Evolutionary conservation across 2,329 filamentous ascomycete species (phyloP).

Genomic region (Alternaria burnsii): DNA sequence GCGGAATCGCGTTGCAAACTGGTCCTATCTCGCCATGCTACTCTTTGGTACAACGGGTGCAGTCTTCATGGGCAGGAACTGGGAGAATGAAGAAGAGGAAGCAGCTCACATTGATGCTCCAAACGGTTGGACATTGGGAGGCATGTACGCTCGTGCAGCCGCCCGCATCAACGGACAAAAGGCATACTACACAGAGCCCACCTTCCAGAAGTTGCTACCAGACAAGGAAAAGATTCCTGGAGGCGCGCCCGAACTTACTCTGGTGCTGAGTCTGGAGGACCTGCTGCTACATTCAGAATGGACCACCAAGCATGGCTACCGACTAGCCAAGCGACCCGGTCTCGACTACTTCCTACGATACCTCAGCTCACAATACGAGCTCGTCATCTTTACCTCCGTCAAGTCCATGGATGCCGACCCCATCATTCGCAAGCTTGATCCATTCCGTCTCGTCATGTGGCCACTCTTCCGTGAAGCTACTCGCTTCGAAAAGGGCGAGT

Average conservation of each 20-base stretch:
- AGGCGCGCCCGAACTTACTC: slow-evolving; percentile 85
- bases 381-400: slow-evolving; percentile 93
- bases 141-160: slow-evolving; percentile 83
- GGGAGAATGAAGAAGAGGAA: slow-evolving; percentile 79
- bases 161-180: slow-evolving; percentile 79
- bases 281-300: slow-evolving; percentile 94
- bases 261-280: slow-evolving; percentile 92
- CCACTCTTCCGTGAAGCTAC: slow-evolving; percentile 96
- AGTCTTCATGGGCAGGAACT: slow-evolving; percentile 85
- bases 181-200: slow-evolving; percentile 94
- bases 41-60: slow-evolving; percentile 65
- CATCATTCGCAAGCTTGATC: slow-evolving; percentile 90
- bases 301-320: slow-evolving; percentile 93
- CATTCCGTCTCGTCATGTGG: slow-evolving; percentile 94
- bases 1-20: slow-evolving; percentile 77
- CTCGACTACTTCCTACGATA: slow-evolving; percentile 98
- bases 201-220: slow-evolving; percentile 91
- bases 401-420: slow-evolving; percentile 86
- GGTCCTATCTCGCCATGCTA: slow-evolving; percentile 71
- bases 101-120: slow-evolving; percentile 73
- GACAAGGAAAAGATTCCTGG: slow-evolving; percentile 66
- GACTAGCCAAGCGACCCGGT: slow-evolving; percentile 91
- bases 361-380: slow-evolving; percentile 95
- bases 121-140: slow-evolving; percentile 76
- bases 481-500: slow-evolving; percentile 93